Conservation (phyloP, 768 basidiomycete genomes). For the Tulasnella sp. region DNA sequence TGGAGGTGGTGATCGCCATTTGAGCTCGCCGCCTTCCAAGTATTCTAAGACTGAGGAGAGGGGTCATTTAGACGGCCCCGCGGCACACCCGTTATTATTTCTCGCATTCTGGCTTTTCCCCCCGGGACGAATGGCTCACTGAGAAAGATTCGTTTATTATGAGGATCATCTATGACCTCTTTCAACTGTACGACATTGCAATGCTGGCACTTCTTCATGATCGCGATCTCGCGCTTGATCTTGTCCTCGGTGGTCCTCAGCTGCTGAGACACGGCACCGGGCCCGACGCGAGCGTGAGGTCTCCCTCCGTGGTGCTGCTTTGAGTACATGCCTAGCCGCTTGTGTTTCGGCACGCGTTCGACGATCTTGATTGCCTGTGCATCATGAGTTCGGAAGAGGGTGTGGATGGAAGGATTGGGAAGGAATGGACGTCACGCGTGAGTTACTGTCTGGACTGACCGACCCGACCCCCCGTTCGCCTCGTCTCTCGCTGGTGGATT, state of each 20-base stretch:
- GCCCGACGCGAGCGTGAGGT: slow-evolving; percentile 39
- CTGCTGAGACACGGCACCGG: slow-evolving; percentile 58
- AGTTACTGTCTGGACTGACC: not conserved
- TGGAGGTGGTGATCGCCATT: slow-evolving; percentile 63
- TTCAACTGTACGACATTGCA: slow-evolving; percentile 83
- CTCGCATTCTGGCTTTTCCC: not conserved
- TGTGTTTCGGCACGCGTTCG: slow-evolving; percentile 65
- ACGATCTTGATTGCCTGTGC: slow-evolving; percentile 76
- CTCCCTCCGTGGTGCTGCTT: slow-evolving; percentile 17
- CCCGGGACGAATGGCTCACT: slow-evolving; percentile 53
- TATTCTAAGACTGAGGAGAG: slow-evolving; percentile 80
- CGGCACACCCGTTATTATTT: not conserved
- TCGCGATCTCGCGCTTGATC: slow-evolving; percentile 91
- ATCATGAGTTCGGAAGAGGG: not conserved
- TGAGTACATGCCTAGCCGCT: slow-evolving; percentile 45
- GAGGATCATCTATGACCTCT: slow-evolving; percentile 92
- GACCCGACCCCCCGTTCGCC: not conserved
- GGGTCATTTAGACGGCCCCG: not conserved
- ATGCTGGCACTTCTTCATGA: slow-evolving; percentile 96
- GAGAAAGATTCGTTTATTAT: slow-evolving; percentile 87
- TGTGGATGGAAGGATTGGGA: not conserved
- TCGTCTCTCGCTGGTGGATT: not conserved
- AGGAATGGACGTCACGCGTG: slow-evolving; percentile 18
- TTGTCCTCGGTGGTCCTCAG: slow-evolving; percentile 73
- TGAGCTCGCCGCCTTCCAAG: slow-evolving; percentile 90